Evolutionary conservation across 495 filamentous ascomycete species (phyloP), one percentile per base, ranked within the genome.

Genomic region (Pseudoneurospora amorphoporcata): DNA sequence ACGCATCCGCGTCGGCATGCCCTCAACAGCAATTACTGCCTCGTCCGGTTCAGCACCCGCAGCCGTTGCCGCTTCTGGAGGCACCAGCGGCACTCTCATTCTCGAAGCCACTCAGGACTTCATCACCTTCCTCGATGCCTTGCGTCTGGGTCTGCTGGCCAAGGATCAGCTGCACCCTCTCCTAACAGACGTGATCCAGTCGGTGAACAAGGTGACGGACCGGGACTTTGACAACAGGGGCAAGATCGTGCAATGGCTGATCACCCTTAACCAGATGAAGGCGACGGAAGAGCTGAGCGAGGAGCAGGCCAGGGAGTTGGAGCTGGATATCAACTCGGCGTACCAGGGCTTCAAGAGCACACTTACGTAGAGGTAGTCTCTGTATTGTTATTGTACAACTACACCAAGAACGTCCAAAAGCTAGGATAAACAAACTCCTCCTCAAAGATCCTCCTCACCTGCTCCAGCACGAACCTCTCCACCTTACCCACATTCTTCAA

Each of bases 401-500:
- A 98, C 9, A 99, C 89, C 72, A 99, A 83, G 79, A 98, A 97
- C 2, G 95, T 99, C 94, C 94, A 98, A 82, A 93, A 98, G 80
- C 94, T 97, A 45, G 95, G 95, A 83, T 94, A 99, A 32, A 99
- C 94, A 79, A 99, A 92, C 81, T 99, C 95, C 78, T 98, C 95
- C 82, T 99, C 95, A 77, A 99, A 98, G 72, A 98, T 97, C 72
- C 94, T 88, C 72, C 95, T 90, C 41, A 99, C 95, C 80, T 98
- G 96, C 79, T 97, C 95, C 32, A 99, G 86, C 68, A 99, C 93
- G 79, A 99, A 99, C 73, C 93, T 90, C 83, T 99, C 95, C 43
- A 99, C 95, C 83, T 99, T 99, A 19, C 96, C 94, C 43, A 99
- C 94, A 81, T 99, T 99, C 85, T 97, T 98, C 38, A 99, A 82